A percentile compares a stretch with the other conserved stretches of the same genome.
Evolutionary conservation across 1,139 yeast species (phyloP).

Genomic region (Starmera stellimalicola): DNA sequence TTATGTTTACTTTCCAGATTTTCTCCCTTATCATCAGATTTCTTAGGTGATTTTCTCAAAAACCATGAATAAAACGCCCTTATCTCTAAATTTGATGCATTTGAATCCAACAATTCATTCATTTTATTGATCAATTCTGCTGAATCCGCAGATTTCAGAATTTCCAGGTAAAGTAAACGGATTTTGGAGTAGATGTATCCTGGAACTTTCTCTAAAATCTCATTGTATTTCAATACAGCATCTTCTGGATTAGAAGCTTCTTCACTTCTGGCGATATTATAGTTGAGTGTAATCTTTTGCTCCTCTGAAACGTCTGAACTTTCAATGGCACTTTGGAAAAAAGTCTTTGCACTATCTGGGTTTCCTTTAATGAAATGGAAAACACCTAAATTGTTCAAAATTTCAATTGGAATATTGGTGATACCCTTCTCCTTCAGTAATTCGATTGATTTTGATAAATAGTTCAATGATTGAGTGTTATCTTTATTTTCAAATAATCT

Average conservation of each 20-base stretch:
- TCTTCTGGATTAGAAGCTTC: conserved; percentile 33
- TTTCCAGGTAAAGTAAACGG: conserved; percentile 51
- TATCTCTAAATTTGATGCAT: conserved; percentile 63
- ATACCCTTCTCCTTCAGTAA: conserved; percentile 31
- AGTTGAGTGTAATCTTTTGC: conserved; percentile 40
- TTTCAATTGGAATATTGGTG: conserved; percentile 48
- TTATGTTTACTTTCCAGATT: conserved; percentile 72
- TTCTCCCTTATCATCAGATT: conserved; percentile 29
- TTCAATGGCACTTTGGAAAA: conserved; percentile 43
- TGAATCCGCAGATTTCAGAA: conserved; percentile 27
- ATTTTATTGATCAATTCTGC: conserved; percentile 44
- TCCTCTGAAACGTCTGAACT: conserved; percentile 21
- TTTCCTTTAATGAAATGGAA: conserved; percentile 64
- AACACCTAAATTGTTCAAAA: conserved; percentile 81
- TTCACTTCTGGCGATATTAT: conserved; percentile 53
- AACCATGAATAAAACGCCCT: conserved; percentile 94
- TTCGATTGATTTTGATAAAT: conserved; percentile 50
- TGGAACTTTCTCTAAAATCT: conserved; percentile 52
- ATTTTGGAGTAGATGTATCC: conserved; percentile 70
- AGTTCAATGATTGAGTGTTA: conserved; percentile 47
- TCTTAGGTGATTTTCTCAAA: conserved; percentile 47
- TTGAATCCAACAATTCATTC: conserved; percentile 40
- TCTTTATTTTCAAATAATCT: conserved; percentile 57
- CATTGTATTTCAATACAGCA: conserved; percentile 35
- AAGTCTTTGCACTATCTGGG: conserved; percentile 37